phyloP scores from a whole-genome alignment of 208 protist species.

The Acanthamoeba triangularis region DNA sequence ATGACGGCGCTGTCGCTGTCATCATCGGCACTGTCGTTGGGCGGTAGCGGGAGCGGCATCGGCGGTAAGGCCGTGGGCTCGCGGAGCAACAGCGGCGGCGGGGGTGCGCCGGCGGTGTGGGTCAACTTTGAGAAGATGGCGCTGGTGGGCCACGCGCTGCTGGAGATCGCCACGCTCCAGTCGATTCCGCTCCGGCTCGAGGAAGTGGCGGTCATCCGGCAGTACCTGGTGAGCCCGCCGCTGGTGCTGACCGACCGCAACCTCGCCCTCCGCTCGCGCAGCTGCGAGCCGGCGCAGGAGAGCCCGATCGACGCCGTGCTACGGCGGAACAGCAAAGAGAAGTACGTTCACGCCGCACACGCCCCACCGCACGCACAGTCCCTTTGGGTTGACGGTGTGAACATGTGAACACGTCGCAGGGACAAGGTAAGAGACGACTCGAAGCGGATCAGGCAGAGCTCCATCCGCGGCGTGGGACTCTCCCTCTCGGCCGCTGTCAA shows the following conservation, averaged over 20 bases:
- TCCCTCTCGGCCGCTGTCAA: too few relatives aligned
- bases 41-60: neutral
- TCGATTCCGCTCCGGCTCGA: neutral
- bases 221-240: conserved; percentile 22
- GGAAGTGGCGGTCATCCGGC: neutral
- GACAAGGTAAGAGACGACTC: too few relatives aligned
- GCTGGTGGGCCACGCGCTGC: neutral
- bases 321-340: too few relatives aligned
- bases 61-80: neutral
- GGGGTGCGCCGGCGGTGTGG: too few relatives aligned
- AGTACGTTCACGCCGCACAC: too few relatives aligned
- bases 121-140: conserved; percentile 65
- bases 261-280: neutral
- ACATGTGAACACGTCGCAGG: too few relatives aligned
- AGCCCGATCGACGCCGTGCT: neutral
- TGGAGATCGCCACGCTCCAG: neutral
- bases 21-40: neutral
- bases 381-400: too few relatives aligned
- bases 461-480: too few relatives aligned
- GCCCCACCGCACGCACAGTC: too few relatives aligned
- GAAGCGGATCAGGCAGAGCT: too few relatives aligned
- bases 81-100: too few relatives aligned
- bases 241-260: conserved; percentile 10
- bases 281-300: conserved; percentile 28
- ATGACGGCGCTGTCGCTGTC: too few relatives aligned